A percentile compares a stretch with the other conserved stretches of the same genome.
phyloP scores from a whole-genome alignment of 768 basidiomycete species.

The Suillus fuscotomentosus region DNA sequence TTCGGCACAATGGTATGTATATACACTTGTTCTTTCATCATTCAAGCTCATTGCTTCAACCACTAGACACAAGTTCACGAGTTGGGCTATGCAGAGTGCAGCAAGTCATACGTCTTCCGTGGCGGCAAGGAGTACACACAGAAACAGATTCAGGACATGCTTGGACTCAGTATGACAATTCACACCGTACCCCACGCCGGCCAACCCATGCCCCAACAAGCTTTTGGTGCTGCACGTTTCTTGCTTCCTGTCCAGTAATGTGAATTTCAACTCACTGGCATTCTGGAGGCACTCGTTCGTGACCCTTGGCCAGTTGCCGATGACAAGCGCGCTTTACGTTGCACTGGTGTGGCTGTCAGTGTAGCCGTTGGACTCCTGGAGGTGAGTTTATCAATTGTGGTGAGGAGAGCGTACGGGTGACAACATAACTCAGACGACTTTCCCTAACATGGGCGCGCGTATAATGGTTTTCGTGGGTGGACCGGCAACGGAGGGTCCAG shows the following conservation, averaged over 20 bases:
- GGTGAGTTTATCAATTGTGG: conserved; percentile 35
- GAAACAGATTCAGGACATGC: conserved; percentile 99
- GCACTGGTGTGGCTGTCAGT: conserved; percentile 92
- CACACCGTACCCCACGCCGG: conserved; percentile 86
- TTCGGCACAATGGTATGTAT: conserved; percentile 61
- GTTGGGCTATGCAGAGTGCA: conserved; percentile 93
- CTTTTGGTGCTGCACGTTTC: conserved; percentile 88
- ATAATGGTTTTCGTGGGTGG: conserved; percentile 97
- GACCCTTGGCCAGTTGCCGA: conserved; percentile 98
- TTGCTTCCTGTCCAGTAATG: conserved; percentile 87
- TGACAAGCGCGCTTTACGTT: conserved; percentile 89
- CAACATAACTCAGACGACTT: conserved; percentile 56
- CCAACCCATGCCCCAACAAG: conserved; percentile 75
- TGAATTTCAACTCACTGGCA: conserved; percentile 94
- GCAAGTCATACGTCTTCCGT: conserved; percentile 98
- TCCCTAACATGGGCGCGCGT: conserved; percentile 92
- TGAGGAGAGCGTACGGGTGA: not conserved
- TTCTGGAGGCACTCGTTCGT: conserved; percentile 81
- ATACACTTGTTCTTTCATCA: not conserved
- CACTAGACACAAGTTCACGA: conserved; percentile 94
- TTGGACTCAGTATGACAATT: conserved; percentile 64
- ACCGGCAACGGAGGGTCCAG: conserved; percentile 94
- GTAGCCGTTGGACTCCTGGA: conserved; percentile 93
- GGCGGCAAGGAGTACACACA: conserved; percentile 95
- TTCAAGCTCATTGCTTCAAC: not conserved